Conservation (phyloP, 1,284 basidiomycete genomes). For the Schizophyllum commune region DNA sequence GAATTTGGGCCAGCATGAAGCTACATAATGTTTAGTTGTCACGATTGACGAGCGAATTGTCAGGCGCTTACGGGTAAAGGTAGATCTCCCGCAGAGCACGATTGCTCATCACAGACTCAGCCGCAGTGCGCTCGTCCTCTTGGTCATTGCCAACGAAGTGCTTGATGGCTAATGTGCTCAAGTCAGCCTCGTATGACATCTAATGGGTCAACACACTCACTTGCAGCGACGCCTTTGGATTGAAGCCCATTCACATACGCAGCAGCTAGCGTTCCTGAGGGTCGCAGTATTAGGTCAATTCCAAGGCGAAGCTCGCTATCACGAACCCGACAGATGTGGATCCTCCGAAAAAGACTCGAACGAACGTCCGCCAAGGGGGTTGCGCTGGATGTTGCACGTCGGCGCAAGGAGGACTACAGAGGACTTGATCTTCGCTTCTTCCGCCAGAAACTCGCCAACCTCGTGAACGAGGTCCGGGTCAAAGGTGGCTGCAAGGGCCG, state of each 20-base stretch:
- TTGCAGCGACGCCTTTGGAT: slow-evolving; percentile 52
- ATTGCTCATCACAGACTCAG: slow-evolving; percentile 53
- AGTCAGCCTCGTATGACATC: slow-evolving; percentile 1
- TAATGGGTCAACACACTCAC: slow-evolving; percentile 17
- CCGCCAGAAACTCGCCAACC: slow-evolving; percentile 49
- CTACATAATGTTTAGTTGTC: slow-evolving; percentile 19
- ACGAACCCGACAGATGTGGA: slow-evolving; percentile 50
- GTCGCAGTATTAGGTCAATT: slow-evolving; percentile 1
- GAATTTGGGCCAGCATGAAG: slow-evolving; percentile 59
- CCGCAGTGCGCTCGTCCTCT: slow-evolving; percentile 57
- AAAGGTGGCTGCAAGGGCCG: slow-evolving; percentile 59
- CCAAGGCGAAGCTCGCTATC: not conserved
- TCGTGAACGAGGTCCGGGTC: slow-evolving; percentile 45
- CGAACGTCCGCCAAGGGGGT: slow-evolving; percentile 51
- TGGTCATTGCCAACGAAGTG: slow-evolving; percentile 57
- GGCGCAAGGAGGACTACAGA: slow-evolving; percentile 57
- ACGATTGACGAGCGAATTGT: slow-evolving; percentile 1
- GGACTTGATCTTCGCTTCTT: slow-evolving; percentile 58
- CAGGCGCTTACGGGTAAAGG: slow-evolving; percentile 49
- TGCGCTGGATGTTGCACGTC: slow-evolving; percentile 65
- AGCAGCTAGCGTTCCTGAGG: slow-evolving; percentile 45
- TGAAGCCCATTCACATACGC: slow-evolving; percentile 65
- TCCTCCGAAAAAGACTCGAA: slow-evolving; percentile 72
- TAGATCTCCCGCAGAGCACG: slow-evolving; percentile 66
- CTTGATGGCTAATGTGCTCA: slow-evolving; percentile 32